Conservation (phyloP, 2,329 filamentous ascomycete genomes). For the Diaporthe longicolla region DNA sequence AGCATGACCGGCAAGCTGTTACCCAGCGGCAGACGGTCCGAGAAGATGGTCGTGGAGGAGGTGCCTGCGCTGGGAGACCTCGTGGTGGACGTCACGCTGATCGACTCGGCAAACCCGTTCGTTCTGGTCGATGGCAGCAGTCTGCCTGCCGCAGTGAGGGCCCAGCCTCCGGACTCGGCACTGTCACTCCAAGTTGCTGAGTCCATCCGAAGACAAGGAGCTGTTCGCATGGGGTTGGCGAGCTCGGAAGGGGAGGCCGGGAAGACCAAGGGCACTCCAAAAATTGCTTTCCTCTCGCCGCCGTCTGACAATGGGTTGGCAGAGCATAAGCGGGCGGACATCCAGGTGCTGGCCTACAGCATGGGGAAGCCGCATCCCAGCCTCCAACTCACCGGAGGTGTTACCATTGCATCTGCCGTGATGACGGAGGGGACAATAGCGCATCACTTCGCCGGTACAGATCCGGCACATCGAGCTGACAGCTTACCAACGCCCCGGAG, state of each 20-base stretch:
- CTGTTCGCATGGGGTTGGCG: neutral
- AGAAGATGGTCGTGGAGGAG: neutral
- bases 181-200: neutral
- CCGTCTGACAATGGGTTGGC: neutral
- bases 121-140: neutral
- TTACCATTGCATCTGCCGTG: neutral
- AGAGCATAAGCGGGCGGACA: neutral
- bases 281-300: neutral
- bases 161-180: neutral
- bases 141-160: neutral
- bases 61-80: neutral
- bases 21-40: neutral
- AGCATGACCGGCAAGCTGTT: neutral
- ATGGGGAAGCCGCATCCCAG: conserved; percentile 19
- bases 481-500: neutral
- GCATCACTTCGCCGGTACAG: neutral
- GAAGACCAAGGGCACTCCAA: neutral
- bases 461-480: neutral
- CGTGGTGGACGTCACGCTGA: neutral
- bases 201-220: neutral
- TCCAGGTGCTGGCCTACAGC: neutral
- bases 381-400: conserved; percentile 3
- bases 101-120: conserved; percentile 8
- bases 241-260: neutral
- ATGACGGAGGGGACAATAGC: neutral